phyloP scores from a whole-genome alignment of 441 rosid genomes.

The Flueggea neowawraea region DNA sequence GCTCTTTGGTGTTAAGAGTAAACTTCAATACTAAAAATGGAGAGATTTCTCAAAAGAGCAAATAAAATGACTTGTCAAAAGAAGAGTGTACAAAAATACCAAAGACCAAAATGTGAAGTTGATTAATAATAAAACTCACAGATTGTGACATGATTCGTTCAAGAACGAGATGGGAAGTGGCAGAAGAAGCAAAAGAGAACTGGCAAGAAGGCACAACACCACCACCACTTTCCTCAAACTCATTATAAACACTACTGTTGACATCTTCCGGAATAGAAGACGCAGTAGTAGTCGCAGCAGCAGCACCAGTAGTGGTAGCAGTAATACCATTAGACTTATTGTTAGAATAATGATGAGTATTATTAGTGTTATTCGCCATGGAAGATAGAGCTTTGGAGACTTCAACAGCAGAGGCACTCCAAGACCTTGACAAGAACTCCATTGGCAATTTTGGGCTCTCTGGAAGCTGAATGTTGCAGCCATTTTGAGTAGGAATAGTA shows the following conservation, averaged over 20 bases:
- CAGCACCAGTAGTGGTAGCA: constrained; percentile 35
- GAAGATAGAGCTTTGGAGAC: constrained; percentile 67
- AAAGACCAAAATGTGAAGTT: neutral
- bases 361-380: constrained; percentile 4
- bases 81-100: neutral
- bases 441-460: constrained; percentile 94
- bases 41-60: neutral
- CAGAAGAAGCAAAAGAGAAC: constrained; percentile 69
- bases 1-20: neutral
- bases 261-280: constrained; percentile 56
- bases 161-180: constrained; percentile 88
- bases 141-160: constrained; percentile 96
- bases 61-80: neutral
- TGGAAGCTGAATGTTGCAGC: constrained; percentile 39
- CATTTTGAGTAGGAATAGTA: no score
- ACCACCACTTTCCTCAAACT: neutral
- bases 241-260: neutral
- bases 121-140: constrained; percentile 26
- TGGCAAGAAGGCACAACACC: constrained; percentile 26
- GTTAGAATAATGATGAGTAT: constrained; percentile 5
- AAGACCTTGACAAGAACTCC: constrained; percentile 93
- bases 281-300: constrained; percentile 46
- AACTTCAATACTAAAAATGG: no score
- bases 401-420: constrained; percentile 87
- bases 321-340: constrained; percentile 33